Evolutionary conservation across 345 rosid genomes (phyloP).

Genomic region (Schrenkiella parvula): DNA sequence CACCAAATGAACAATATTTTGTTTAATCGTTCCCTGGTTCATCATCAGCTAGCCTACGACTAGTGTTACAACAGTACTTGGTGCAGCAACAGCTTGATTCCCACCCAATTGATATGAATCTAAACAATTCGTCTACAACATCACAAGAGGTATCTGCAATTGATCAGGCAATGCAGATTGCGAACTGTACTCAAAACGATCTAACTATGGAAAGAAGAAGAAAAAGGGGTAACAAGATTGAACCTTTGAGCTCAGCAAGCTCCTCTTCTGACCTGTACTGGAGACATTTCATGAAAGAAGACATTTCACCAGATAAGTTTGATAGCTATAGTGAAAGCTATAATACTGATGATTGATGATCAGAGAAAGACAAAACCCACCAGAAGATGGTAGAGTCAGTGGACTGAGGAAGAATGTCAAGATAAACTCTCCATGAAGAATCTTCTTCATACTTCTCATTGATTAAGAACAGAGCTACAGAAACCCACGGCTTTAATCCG

Average conservation of each 20-base stretch:
- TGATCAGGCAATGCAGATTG: background rate
- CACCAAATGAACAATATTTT: background rate
- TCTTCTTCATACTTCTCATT: constrained; percentile 62
- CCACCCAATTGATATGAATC: background rate
- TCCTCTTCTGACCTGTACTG: constrained; percentile 99
- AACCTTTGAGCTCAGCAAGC: constrained; percentile 89
- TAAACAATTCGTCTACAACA: background rate
- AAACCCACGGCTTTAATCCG: constrained; percentile 84
- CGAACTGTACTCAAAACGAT: background rate
- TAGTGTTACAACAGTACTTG: background rate
- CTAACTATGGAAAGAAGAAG: background rate
- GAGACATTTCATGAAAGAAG: constrained; percentile 41
- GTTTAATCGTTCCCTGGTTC: too few species aligned
- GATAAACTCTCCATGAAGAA: constrained; percentile 68
- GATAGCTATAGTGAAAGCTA: background rate
- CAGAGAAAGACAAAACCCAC: constrained; percentile 49
- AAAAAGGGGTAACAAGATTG: background rate
- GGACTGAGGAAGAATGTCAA: constrained; percentile 67
- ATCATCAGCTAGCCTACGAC: background rate
- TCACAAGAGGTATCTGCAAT: background rate
- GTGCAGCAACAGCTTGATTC: background rate
- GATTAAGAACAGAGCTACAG: constrained; percentile 77
- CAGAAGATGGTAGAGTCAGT: constrained; percentile 85
- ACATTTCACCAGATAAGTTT: constrained; percentile 26
- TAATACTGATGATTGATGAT: background rate